Evolutionary conservation across 1,284 basidiomycete species (phyloP).

Genomic region (Psilocybe mexicana): DNA sequence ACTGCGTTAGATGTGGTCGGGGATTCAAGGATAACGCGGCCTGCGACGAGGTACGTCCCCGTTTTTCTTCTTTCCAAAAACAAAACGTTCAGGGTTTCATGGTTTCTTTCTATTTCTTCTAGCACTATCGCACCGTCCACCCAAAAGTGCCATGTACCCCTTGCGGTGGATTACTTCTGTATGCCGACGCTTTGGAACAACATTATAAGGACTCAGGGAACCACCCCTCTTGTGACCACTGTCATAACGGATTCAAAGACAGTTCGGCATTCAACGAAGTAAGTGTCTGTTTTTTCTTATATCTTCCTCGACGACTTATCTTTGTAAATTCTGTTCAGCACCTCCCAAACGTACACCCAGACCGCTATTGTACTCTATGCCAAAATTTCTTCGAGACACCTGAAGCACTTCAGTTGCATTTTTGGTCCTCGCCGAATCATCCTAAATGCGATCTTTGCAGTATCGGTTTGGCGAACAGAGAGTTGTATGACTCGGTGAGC

Average conservation of each 20-base stretch:
- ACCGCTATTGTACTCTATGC: slow-evolving; percentile 23
- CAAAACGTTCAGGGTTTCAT: not conserved
- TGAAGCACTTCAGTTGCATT: slow-evolving; percentile 23
- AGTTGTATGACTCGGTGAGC: slow-evolving; percentile 21
- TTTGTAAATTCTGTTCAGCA: slow-evolving; percentile 19
- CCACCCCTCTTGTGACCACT: slow-evolving; percentile 29
- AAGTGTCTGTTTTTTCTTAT: slow-evolving; percentile 4
- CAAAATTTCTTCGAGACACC: slow-evolving; percentile 21
- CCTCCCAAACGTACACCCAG: slow-evolving; percentile 20
- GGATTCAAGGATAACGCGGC: slow-evolving; percentile 34
- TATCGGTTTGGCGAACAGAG: slow-evolving; percentile 26
- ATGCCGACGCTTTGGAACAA: slow-evolving; percentile 27
- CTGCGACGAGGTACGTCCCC: slow-evolving; percentile 31
- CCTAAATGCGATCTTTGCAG: slow-evolving; percentile 31
- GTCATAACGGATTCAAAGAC: slow-evolving; percentile 29
- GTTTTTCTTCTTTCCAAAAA: not conserved
- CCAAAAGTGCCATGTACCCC: slow-evolving; percentile 25
- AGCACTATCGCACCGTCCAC: slow-evolving; percentile 31
- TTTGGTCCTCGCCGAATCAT: slow-evolving; percentile 24
- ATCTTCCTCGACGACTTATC: not conserved
- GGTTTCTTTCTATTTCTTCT: not conserved
- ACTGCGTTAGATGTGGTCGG: slow-evolving; percentile 39
- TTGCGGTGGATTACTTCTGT: slow-evolving; percentile 27
- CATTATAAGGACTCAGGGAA: slow-evolving; percentile 30
- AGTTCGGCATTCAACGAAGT: slow-evolving; percentile 25